These are phyloP conservation scores for Diplotaxis tenuifolia DNA, from an alignment of 345 rosid genomes.

Conservation along the genomic window DNA sequence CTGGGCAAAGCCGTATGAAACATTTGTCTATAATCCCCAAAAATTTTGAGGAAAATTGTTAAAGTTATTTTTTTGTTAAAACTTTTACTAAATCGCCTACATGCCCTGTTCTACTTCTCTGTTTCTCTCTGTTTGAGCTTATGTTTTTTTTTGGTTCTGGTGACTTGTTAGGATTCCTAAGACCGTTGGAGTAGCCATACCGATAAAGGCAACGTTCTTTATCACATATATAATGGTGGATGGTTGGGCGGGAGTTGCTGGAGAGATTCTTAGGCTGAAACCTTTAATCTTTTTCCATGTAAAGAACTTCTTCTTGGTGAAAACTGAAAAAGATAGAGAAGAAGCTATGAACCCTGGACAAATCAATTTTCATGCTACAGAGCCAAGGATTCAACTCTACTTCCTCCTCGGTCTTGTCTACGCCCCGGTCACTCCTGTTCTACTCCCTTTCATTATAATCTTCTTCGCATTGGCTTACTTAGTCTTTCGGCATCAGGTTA, in stretches of 20 bases:
- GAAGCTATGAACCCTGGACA: conserved; percentile 96
- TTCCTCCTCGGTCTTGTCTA: conserved; percentile 92
- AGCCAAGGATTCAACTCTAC: conserved; percentile 90
- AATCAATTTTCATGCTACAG: conserved; percentile 76
- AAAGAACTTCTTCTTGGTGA: conserved; percentile 87
- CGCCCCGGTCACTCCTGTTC: conserved; percentile 72
- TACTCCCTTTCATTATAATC: conserved; percentile 84
- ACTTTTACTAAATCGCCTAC: too few relatives aligned
- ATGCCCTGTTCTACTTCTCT: too few relatives aligned
- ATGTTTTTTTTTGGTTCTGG: not conserved
- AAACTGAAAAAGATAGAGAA: conserved; percentile 94
- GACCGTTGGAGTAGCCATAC: conserved; percentile 85
- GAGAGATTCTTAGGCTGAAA: conserved; percentile 80
- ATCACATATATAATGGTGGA: conserved; percentile 95
- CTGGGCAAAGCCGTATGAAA: too few relatives aligned
- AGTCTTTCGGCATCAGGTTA: conserved; percentile 95
- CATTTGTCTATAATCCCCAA: too few relatives aligned
- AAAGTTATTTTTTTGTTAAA: too few relatives aligned
- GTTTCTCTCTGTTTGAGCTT: not conserved
- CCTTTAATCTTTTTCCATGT: conserved; percentile 80
- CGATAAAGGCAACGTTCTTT: conserved; percentile 88
- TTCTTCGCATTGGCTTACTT: conserved; percentile 80
- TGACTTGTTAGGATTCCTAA: conserved; percentile 59
- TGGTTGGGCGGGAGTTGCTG: conserved; percentile 98
- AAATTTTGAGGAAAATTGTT: too few relatives aligned